Percentiles rank a stretch among this genome's conserved stretches.
These are phyloP conservation scores for Silene noctiflora DNA, from an alignment of 179 eudicot genomes.

Conservation along the genomic window DNA sequence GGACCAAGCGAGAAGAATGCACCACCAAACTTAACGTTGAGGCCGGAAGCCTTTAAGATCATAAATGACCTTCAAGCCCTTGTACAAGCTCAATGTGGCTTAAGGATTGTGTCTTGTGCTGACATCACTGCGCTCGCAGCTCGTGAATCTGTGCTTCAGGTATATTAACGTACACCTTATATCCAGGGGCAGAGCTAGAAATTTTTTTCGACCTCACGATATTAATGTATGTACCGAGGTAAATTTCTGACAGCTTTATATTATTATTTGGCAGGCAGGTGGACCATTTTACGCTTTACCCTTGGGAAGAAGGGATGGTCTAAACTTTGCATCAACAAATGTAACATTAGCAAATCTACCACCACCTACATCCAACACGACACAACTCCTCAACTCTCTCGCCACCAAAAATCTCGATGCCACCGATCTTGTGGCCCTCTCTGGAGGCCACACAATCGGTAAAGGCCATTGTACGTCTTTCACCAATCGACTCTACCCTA, in stretches of 20 bases:
- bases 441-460: constrained; percentile 72
- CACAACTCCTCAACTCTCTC: constrained; percentile 34
- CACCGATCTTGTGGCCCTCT: constrained; percentile 60
- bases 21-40: constrained; percentile 53
- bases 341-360: constrained; percentile 52
- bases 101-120: constrained; percentile 52
- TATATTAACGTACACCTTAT: constrained; percentile 15
- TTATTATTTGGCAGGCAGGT: constrained; percentile 41
- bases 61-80: constrained; percentile 52
- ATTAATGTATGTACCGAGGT: too few relatives aligned
- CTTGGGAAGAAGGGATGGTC: constrained; percentile 64
- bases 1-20: constrained; percentile 60
- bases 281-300: constrained; percentile 63
- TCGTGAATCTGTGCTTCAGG: constrained; percentile 64
- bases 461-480: constrained; percentile 46
- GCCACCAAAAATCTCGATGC: constrained; percentile 43
- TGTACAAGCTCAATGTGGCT: constrained; percentile 44
- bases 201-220: too few relatives aligned
- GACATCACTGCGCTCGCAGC: constrained; percentile 71
- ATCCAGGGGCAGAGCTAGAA: too few relatives aligned
- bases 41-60: constrained; percentile 44
- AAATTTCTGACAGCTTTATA: not conserved
- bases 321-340: constrained; percentile 30
- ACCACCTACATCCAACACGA: constrained; percentile 42
- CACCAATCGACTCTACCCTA: constrained; percentile 47